Conservation (phyloP, 73 alveolate species). For the Uronychia setigera region DNA sequence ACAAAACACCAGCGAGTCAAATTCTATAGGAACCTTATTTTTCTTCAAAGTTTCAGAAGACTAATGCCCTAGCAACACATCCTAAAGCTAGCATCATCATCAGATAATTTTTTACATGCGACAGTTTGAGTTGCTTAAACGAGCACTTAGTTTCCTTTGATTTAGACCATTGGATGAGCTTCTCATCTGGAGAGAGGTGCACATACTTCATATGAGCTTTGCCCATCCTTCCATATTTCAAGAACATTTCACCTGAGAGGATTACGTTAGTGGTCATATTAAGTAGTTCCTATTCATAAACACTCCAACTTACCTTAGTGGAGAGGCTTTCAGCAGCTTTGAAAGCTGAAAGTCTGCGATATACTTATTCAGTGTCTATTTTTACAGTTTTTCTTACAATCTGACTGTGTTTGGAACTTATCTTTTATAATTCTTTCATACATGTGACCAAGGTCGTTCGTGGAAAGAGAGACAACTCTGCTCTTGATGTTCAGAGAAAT, state of each 20-base stretch:
- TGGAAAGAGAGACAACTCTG: conserved; percentile 5
- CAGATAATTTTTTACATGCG: neutral
- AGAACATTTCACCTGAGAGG: conserved; percentile 54
- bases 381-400: neutral
- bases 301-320: neutral
- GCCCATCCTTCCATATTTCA: conserved; percentile 65
- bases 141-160: neutral
- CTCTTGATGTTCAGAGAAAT: conserved; percentile 35
- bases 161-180: conserved; percentile 19
- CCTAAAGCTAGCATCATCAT: conserved; percentile 21
- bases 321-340: conserved; percentile 30
- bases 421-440: conserved; percentile 65
- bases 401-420: conserved; percentile 60
- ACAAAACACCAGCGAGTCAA: conserved; percentile 67
- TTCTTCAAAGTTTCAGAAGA: conserved; percentile 59
- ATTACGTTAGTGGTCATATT: conserved; percentile 25
- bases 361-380: conserved; percentile 58
- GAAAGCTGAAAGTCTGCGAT: conserved; percentile 57
- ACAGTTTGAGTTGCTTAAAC: neutral
- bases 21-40: conserved; percentile 63
- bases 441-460: conserved; percentile 38
- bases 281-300: conserved; percentile 24
- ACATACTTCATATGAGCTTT: conserved; percentile 65
- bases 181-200: conserved; percentile 65
- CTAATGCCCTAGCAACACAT: conserved; percentile 65